Evolutionary conservation across 2,329 filamentous ascomycete genomes (phyloP), one percentile per base, ranked within the genome.

Genomic region (Hymenoscyphus repandus): DNA sequence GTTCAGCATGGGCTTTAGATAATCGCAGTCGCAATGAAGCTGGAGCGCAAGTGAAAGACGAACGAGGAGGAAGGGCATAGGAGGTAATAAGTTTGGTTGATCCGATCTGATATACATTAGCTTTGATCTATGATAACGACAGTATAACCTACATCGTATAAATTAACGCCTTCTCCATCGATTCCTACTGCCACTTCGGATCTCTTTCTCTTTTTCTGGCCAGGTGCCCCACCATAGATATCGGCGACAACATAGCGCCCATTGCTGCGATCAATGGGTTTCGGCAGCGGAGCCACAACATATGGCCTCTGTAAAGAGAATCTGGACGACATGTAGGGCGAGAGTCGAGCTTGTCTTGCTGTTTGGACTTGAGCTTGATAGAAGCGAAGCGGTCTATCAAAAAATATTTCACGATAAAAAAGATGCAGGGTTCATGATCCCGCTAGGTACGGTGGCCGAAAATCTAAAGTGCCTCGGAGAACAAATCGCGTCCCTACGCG

Each of bases 241-340:
- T 84, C 79, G 57, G 79, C 74, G 11, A 82, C 77, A 34, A 77
- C 74, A 65, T 79, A 82, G 51, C 69, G 72, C 50, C 72, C 75
- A 57, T 68, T 72, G 39, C 68, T 72, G 50, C 69, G 72, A 56
- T 82, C 78, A 45, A 84, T 72, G 2, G 81, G 80, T 38, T 74
- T 70, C 10, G 82, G 80, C 41, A 86, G 70, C 7, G 78, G 70
- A 32, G 80, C 78, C 56, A 86, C 70, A 52, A 83, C 75, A 62
- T 80, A 83, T n/a, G 82, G 82, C 69, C 76, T 76, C 64, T 84
- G 79, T 50, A 85, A 76, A 55, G 78, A 77, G 61, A 83, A 80
- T 56, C 78, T 77, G 40, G 64, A 63, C 33, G 66, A 62, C 66
- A 67, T 67, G n/a, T 36, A n/a, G 38, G 22, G 50, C 18, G 7